Percentiles rank a stretch among this genome's conserved stretches.
Evolutionary conservation across 1,284 basidiomycete genomes (phyloP).

Genomic region (Ustilago bromivora): DNA sequence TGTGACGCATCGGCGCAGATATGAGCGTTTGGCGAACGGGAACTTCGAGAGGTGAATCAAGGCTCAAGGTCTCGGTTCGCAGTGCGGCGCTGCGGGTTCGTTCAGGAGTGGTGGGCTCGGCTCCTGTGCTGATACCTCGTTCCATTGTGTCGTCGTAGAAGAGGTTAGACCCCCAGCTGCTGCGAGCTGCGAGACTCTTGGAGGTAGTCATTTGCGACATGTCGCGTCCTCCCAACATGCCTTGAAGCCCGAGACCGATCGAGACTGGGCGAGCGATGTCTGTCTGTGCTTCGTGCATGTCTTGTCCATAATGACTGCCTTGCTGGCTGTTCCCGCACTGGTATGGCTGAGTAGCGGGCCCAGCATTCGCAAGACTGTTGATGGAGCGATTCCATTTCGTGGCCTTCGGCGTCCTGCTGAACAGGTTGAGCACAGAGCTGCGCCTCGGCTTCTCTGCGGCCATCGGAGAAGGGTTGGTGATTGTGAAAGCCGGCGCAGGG

Average conservation of each 20-base stretch:
- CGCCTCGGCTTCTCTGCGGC: constrained; percentile 34
- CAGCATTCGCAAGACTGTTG: constrained; percentile 14
- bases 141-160: constrained; percentile 50
- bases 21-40: constrained; percentile 45
- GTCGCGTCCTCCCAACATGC: constrained; percentile 35
- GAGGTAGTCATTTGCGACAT: constrained; percentile 47
- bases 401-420: constrained; percentile 18
- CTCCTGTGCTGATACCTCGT: constrained; percentile 28
- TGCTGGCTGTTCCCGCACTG: not conserved
- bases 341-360: constrained; percentile 6
- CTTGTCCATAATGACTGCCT: constrained; percentile 8
- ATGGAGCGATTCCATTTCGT: constrained; percentile 31
- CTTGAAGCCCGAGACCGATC: constrained; percentile 46
- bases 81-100: constrained; percentile 20
- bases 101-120: constrained; percentile 30
- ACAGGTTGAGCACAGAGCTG: constrained; percentile 32
- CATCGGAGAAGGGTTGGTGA: constrained; percentile 39
- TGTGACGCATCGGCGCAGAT: constrained; percentile 55
- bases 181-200: constrained; percentile 44
- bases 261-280: constrained; percentile 27
- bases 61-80: constrained; percentile 23
- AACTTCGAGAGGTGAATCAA: constrained; percentile 47
- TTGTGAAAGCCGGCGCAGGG: constrained; percentile 28
- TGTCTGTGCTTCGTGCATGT: not conserved
- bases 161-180: constrained; percentile 58